These are phyloP conservation scores for Ophiocordyceps sinensis DNA, from an alignment of 2,329 filamentous ascomycete genomes.

Conservation along the genomic window DNA sequence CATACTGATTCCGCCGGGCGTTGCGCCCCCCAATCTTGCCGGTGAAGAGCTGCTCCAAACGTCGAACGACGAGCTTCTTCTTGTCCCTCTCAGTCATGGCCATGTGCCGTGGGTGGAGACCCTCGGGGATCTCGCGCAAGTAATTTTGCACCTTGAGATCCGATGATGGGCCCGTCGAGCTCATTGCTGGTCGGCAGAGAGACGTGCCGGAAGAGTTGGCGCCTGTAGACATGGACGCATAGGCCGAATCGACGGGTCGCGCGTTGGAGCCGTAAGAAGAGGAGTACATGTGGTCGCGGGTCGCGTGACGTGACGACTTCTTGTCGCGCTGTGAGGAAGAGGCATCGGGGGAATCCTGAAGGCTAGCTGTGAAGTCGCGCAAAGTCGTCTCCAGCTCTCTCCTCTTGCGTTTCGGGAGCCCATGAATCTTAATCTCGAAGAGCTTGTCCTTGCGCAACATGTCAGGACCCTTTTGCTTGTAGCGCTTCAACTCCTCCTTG, in stretches of 20 bases:
- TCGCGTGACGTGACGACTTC: constrained; percentile 24
- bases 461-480: constrained; percentile 51
- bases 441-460: constrained; percentile 61
- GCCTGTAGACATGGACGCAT: constrained; percentile 51
- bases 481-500: constrained; percentile 57
- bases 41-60: constrained; percentile 70
- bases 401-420: constrained; percentile 57
- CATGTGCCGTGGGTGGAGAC: constrained; percentile 46
- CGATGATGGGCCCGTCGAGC: constrained; percentile 23
- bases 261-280: constrained; percentile 38
- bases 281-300: constrained; percentile 25
- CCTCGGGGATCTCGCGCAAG: constrained; percentile 56
- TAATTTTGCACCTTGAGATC: constrained; percentile 55
- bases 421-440: constrained; percentile 71
- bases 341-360: constrained; percentile 34
- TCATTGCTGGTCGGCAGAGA: constrained; percentile 20
- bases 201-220: constrained; percentile 28
- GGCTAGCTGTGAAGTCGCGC: constrained; percentile 51
- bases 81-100: constrained; percentile 57
- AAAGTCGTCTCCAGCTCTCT: constrained; percentile 62
- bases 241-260: constrained; percentile 45
- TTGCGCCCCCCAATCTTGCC: constrained; percentile 42
- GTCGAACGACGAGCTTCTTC: constrained; percentile 62
- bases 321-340: constrained; percentile 25
- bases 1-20: constrained; percentile 12